Evolutionary conservation across 1,284 basidiomycete genomes (phyloP), one percentile per base, ranked within the genome.

Genomic region (Leccinum fallax): DNA sequence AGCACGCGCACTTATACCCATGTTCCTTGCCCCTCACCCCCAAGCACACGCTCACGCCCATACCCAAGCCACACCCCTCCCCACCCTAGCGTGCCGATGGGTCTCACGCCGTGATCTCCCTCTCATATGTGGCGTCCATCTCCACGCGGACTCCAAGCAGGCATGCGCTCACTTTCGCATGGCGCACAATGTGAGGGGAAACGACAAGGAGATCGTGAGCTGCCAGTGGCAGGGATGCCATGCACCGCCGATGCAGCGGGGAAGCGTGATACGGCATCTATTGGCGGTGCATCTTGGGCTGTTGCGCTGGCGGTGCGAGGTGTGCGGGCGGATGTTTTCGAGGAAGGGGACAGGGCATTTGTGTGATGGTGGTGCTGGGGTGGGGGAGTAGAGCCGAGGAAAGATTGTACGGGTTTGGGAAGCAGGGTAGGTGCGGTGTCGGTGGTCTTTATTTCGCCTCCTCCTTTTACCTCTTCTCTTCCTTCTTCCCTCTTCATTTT

Each of bases 231-330:
- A 59, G 5, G 56, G 5, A 9, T 69, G 68, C 34, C 24, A 13
- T 1, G 61, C 62, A 4, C 49, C 59, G 1, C 69, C 61, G 3
- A 69, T 69, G 68, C 68, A 69, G 16, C 60, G 69, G 9, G 70
- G 68, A 0, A 69, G 70, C 8, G 11, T 69, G 6, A 56, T 71
- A 15, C 38, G 68, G 7, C 68, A 69, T 54, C 1, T 69, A 2
- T 21, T 67, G 24, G 21, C 70, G 1, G 69, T 69, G 5, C 68
- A 69, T 21, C 19, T 69, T 43, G 53, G 48, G 6, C 7, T 72
- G 13, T 38, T 69, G 38, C 57, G 64, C 1, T 69, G 67, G 67
- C 56, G 15, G 8, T 69, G 67, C n/a, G 59, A 66, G 13, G 10
- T 1, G 1, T 69, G 67, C 24, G 53, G 56, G 8, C 61, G 28